Percentiles rank a stretch among this genome's conserved stretches.
Conservation (phyloP, 2,329 filamentous ascomycete genomes). For the Claviceps africana region DNA sequence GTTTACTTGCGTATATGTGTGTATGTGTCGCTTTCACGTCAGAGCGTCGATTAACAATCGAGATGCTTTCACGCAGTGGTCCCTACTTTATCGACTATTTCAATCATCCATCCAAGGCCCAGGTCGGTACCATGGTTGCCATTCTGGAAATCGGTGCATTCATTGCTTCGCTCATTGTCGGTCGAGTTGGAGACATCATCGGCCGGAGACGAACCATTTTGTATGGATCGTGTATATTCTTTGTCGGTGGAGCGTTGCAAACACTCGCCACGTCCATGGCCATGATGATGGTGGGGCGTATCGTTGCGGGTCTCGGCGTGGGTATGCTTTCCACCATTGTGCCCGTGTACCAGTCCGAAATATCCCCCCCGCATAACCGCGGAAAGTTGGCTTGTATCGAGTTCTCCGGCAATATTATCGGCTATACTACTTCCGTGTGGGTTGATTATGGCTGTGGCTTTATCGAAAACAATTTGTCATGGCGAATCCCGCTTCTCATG, state of each 20-base stretch:
- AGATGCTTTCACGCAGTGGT: conserved; percentile 42
- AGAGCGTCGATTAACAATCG: background rate
- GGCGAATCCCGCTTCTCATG: conserved; percentile 80
- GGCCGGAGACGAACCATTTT: conserved; percentile 81
- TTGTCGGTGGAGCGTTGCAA: conserved; percentile 71
- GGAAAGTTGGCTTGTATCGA: conserved; percentile 95
- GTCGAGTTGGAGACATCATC: conserved; percentile 80
- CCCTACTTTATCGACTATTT: conserved; percentile 86
- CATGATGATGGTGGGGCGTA: conserved; percentile 77
- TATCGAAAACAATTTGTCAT: conserved; percentile 73
- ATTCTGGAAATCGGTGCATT: conserved; percentile 92
- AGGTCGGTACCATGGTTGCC: conserved; percentile 94
- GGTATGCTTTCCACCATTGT: conserved; percentile 86
- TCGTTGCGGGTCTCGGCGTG: conserved; percentile 74
- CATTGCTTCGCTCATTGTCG: conserved; percentile 74
- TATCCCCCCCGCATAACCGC: conserved; percentile 89
- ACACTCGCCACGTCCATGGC: conserved; percentile 68
- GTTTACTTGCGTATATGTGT: background rate
- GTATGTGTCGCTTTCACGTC: background rate
- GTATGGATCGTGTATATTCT: conserved; percentile 84
- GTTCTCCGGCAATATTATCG: conserved; percentile 92
- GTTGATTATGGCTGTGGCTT: conserved; percentile 95
- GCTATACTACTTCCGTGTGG: conserved; percentile 94
- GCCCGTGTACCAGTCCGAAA: conserved; percentile 86
- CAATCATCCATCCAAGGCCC: conserved; percentile 68